Base-by-base conservation (phyloP, 2,329 filamentous ascomycete species). In the Nothophaeocryptopus gaeumannii region DNA sequence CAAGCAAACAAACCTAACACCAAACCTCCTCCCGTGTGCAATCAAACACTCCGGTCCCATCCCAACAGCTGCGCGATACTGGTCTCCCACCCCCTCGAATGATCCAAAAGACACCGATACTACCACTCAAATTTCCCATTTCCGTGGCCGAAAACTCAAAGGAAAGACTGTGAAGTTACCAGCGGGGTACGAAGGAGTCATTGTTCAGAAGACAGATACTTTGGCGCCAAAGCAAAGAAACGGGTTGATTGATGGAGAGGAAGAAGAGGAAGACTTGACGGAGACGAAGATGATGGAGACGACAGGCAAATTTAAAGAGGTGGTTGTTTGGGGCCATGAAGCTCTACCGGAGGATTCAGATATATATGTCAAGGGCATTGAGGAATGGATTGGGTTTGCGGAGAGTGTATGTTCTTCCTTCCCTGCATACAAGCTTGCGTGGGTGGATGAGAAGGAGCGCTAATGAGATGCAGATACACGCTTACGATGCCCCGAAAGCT, bases 311-410 rank as follows among this genome's bases (percentile, higher is more conserved):
- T 96, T 96, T 64, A 82, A 89, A 5, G 77, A 86, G 47, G 67
- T 96, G 43, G 72, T 89, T 2, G 78, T 96, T n/a, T 97, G 91
- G 91, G 84, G 81, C 0, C 90, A 96, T 67, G 90, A 93, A 58
- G 69, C 72, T 1, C 61, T 81, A 42, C 83, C 83, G 5, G 82
- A 85, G 52, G 75, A 75, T 26, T 75, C 76, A 26, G 89, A 96
- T 69, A 74, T 79, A 1, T 93, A 89, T 66, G 74, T 88, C 4
- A 85, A 86, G 65, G 83, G 85, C 0, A 73, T 95, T 37, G 79
- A 85, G 58, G 90, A 96, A 69, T 96, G 90, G 89, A 75, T 95
- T 50, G 74, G 76, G 9, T 81, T 91, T 66, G 81, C 89, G 9
- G 81, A 85, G 57, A 77, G 79, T 67, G 85, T 89, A 69, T 61